These are phyloP conservation scores for Macrocybe gigantea DNA, from an alignment of 768 basidiomycete genomes.

Conservation along the genomic window DNA sequence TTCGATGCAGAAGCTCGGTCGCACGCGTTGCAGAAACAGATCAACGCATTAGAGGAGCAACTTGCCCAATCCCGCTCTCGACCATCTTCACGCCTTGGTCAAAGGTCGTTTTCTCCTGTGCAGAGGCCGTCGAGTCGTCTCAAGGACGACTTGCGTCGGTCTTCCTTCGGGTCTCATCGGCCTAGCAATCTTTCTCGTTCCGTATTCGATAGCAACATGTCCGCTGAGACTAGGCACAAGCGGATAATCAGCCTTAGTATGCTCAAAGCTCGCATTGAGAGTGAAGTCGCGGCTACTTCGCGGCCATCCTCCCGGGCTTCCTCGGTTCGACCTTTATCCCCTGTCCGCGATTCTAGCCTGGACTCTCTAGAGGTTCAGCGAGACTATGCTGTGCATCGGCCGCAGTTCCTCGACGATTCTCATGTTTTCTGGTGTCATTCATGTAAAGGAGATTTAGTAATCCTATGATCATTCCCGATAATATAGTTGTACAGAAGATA, in stretches of 20 bases:
- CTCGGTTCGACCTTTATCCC: constrained; percentile 41
- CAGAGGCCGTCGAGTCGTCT: constrained; percentile 36
- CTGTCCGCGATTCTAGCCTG: constrained; percentile 30
- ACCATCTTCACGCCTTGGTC: constrained; percentile 32
- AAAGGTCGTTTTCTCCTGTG: constrained; percentile 43
- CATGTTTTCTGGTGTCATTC: constrained; percentile 89
- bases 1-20: constrained; percentile 70
- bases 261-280: constrained; percentile 87
- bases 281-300: constrained; percentile 50
- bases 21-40: constrained; percentile 64
- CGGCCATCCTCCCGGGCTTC: constrained; percentile 38
- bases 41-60: constrained; percentile 62
- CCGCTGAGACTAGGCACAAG: constrained; percentile 75
- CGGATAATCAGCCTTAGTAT: constrained; percentile 81
- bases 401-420: constrained; percentile 82
- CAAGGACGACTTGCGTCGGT: constrained; percentile 26
- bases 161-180: constrained; percentile 34
- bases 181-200: constrained; percentile 44
- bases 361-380: constrained; percentile 16
- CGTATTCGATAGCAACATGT: constrained; percentile 63
- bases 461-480: constrained; percentile 35
- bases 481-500: background rate
- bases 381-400: constrained; percentile 32
- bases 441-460: constrained; percentile 77
- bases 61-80: constrained; percentile 42